phyloP scores from a whole-genome alignment of 768 basidiomycete species.

The Boletus sp. region DNA sequence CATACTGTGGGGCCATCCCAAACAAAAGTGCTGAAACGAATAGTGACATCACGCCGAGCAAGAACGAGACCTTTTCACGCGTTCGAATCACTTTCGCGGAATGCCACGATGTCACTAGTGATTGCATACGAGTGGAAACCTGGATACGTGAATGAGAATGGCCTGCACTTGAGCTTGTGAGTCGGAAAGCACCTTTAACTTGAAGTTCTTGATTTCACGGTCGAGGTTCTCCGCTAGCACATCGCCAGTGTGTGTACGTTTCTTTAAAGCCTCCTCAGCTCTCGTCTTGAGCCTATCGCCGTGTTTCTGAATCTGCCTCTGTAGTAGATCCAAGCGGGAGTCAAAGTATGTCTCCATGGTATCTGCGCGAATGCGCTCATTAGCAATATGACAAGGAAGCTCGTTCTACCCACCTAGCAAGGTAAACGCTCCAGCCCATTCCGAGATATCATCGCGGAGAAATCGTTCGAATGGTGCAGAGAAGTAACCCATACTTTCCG shows the following conservation, averaged over 20 bases:
- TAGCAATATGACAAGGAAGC: not conserved
- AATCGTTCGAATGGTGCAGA: conserved; percentile 72
- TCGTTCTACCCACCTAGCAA: conserved; percentile 60
- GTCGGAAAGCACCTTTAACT: conserved; percentile 62
- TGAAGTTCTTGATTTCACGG: conserved; percentile 82
- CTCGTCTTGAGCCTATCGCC: conserved; percentile 78
- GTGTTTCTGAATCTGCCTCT: conserved; percentile 84
- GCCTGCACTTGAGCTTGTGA: not conserved
- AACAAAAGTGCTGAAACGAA: conserved; percentile 83
- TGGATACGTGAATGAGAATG: conserved; percentile 31
- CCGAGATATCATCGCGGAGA: conserved; percentile 69
- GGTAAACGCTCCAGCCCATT: conserved; percentile 81
- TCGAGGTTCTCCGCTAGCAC: conserved; percentile 75
- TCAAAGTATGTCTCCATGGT: conserved; percentile 96
- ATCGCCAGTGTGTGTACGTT: conserved; percentile 55
- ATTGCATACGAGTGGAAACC: conserved; percentile 79
- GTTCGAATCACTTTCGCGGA: conserved; percentile 85
- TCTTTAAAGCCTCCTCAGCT: conserved; percentile 80
- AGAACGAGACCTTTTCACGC: conserved; percentile 85
- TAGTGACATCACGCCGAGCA: conserved; percentile 90
- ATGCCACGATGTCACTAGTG: conserved; percentile 84
- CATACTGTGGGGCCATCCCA: conserved; percentile 83
- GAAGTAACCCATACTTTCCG: conserved; percentile 53
- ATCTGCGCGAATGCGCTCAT: conserved; percentile 46
- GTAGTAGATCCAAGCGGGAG: conserved; percentile 78